Percentiles rank a stretch among this genome's conserved stretches.
phyloP scores from a whole-genome alignment of 148 eudicot genomes.

The Diospyros lotus region DNA sequence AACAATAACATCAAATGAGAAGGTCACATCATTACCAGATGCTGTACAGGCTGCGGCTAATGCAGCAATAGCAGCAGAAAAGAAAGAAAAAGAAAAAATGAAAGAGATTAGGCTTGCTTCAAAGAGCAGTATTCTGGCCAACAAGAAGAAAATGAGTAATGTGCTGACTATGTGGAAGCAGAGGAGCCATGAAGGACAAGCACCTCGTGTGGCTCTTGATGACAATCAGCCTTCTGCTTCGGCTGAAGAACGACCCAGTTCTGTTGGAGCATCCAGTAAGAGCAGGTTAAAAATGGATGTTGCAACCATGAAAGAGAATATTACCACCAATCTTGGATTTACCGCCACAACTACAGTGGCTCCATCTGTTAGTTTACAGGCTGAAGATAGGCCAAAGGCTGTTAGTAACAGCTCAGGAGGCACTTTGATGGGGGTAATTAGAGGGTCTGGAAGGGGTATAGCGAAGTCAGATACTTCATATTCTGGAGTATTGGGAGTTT shows the following conservation, averaged over 20 bases:
- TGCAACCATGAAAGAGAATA: conserved; percentile 42
- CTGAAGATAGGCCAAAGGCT: conserved; percentile 53
- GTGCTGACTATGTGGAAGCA: conserved; percentile 95
- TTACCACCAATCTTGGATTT: conserved; percentile 26
- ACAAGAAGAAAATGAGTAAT: conserved; percentile 94
- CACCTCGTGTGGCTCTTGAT: conserved; percentile 79
- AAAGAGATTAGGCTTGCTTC: conserved; percentile 97
- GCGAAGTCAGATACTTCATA: conserved; percentile 42
- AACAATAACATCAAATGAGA: conserved; percentile 63
- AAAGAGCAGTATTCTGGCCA: conserved; percentile 85
- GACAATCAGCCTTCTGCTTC: conserved; percentile 40
- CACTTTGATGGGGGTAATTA: conserved; percentile 73
- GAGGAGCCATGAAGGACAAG: conserved; percentile 95
- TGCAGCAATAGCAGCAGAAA: conserved; percentile 96
- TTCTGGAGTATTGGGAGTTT: background rate
- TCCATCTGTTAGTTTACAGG: conserved; percentile 37
- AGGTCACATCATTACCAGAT: conserved; percentile 75
- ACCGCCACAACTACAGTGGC: conserved; percentile 21
- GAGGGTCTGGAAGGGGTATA: conserved; percentile 77
- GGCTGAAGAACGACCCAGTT: conserved; percentile 52
- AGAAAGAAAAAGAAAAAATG: conserved; percentile 82
- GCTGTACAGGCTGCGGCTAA: conserved; percentile 98
- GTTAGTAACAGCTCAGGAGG: conserved; percentile 60
- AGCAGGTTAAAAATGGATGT: conserved; percentile 39
- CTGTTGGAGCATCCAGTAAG: conserved; percentile 32